Evolutionary conservation across 75 land plant species (phyloP).

Genomic region (Cupressus sempervirens): DNA sequence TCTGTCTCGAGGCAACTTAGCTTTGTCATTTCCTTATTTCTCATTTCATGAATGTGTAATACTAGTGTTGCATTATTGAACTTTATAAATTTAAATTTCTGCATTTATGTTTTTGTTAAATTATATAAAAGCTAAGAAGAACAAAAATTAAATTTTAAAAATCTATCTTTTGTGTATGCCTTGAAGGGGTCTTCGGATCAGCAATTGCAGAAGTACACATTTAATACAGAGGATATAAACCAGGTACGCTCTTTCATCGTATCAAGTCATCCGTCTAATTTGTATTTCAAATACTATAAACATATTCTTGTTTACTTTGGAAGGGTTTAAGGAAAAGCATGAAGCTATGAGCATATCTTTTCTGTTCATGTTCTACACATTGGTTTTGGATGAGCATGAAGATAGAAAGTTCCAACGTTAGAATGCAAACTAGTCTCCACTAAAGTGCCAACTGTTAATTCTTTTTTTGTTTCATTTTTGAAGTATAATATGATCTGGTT

Average conservation of each 20-base stretch:
- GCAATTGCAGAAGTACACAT: slow-evolving; percentile 21
- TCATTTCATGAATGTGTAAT: neutral
- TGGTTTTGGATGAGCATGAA: neutral
- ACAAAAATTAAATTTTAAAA: neutral
- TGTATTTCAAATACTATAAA: neutral
- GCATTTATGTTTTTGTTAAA: neutral
- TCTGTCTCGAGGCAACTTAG: too few species aligned
- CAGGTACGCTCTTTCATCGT: slow-evolving; percentile 15
- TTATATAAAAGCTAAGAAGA: neutral
- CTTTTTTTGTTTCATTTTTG: neutral
- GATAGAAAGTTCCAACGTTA: neutral
- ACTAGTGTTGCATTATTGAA: neutral
- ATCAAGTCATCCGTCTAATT: neutral
- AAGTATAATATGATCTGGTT: neutral
- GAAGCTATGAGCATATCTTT: neutral
- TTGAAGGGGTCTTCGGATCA: slow-evolving; percentile 24
- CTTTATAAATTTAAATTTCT: neutral
- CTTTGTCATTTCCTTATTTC: neutral
- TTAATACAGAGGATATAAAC: slow-evolving; percentile 33
- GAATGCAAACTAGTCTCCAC: neutral
- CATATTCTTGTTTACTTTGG: neutral
- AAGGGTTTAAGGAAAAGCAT: neutral
- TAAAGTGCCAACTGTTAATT: neutral
- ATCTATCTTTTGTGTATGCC: neutral
- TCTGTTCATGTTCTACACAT: neutral